Base-by-base conservation (phyloP, 129 eudicot genomes). In the Pittosporum tobira region DNA sequence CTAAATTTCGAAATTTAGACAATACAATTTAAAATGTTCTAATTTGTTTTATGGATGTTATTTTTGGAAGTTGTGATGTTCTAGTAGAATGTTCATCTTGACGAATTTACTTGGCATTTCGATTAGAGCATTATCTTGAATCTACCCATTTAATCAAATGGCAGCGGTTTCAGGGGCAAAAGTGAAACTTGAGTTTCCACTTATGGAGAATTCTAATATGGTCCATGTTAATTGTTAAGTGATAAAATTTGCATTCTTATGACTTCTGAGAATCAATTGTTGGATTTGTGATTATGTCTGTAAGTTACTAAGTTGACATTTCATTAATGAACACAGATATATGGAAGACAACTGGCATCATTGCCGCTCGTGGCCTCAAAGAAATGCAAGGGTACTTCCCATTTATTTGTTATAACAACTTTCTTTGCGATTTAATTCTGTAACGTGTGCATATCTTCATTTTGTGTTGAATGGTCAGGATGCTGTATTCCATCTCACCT, bases 331-430 rank as follows among this genome's bases (percentile, higher is more conserved):
- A 59, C 49, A 61, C 78, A 85, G 95, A 67, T 69, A 27, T 72
- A 49, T 49, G 76, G 75, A 74, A 81, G 77, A 67, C 74, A 69
- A 61, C 6, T 57, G 50, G 14, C 54, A 62, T 59, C 57, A 38
- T 56, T 48, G 25, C 62, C 61, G 53, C 55, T 73, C 50, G 62
- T 67, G 43, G 58, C 46, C 48, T 48, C 80, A 60, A 38, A 60
- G 36, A 71, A 71, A 62, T 47, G 47, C 12, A 42, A 71, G 56
- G 89, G 95, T 85, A 76, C 72, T 55, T 28, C 42, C 6, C 14
- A 26, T 23, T 18, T 31, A 58, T 27, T 28, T 38, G 18, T 40
- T 36, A 14, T 37, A 23, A 12, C 28, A 51, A 2, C n/a, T 43
- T 48, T 19, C 14, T 43, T 61, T 59, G 52, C 16, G 27, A 47